Evolutionary conservation across 2,329 filamentous ascomycete species (phyloP), one percentile per base, ranked within the genome.

Genomic region (Oidium heveae): DNA sequence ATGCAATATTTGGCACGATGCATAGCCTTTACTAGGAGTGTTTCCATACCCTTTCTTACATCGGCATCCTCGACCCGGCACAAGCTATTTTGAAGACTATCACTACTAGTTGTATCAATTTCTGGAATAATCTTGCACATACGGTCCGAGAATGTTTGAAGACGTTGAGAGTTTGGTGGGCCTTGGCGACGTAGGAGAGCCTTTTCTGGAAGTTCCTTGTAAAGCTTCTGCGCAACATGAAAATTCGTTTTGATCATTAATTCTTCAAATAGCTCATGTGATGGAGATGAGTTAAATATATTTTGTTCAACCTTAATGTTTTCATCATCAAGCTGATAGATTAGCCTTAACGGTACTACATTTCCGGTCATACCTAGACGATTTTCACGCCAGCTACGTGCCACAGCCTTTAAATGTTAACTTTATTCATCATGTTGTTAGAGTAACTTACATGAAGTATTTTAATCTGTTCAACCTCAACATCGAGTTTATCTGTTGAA

Each of bases 41-140:
- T 95, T 73, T 98, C 91, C 85, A 98, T 94, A 58, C 91, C 91
- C 78, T 94, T 94, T 63, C 91, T 84, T 59, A 95, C 73, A 60
- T 94, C 86, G 37, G 77, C 69, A 66, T 98, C 87, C 50, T 94
- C 81, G 44, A 98, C 80, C 68, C 86, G 85, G 76, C 95, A 96
- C 51, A 98, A 72, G 66, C 89, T 94, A 72, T 87, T 94, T 69
- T 96, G 91, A 43, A 98, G 73, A 53, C 82, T 80, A 54, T 88
- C 88, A 64, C 89, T 95, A 74, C 84, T 94, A 46, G 82, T 80
- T 12, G 82, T 80, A 65, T 98, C 89, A 52, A 96, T 83, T 39
- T 89, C 83, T 66, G 88, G 93, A 47, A 87, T 88, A 60, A 96
- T 79, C 52, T 84, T 84, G 57, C 79, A 83, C 88, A 98, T 95